Percentiles rank a stretch among this genome's conserved stretches.
phyloP scores from a whole-genome alignment of 371 early-diverging fungal species.

The Mucor ambiguus region DNA sequence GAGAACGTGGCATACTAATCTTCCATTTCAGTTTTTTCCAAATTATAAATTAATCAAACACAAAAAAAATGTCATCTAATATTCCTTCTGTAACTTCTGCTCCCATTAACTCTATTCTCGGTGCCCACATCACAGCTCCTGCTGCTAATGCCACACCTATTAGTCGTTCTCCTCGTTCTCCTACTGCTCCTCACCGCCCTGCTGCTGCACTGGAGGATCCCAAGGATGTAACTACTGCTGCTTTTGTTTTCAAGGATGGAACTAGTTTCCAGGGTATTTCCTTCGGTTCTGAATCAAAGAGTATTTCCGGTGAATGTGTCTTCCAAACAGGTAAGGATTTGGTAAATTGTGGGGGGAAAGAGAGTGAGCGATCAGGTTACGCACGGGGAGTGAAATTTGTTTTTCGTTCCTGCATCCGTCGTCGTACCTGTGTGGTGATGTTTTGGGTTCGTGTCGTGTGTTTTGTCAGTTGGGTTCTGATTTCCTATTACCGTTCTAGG shows the following conservation, averaged over 20 bases:
- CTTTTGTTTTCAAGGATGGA: slow-evolving; percentile 86
- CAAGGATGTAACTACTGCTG: slow-evolving; percentile 58
- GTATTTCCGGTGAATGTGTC: slow-evolving; percentile 95
- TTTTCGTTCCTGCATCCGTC: slow-evolving; percentile 1
- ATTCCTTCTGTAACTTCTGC: slow-evolving; percentile 49
- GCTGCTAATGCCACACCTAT: slow-evolving; percentile 51
- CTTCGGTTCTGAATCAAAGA: slow-evolving; percentile 87
- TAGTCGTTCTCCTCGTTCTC: slow-evolving; percentile 48
- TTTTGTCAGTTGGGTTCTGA: not conserved
- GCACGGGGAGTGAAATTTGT: not conserved
- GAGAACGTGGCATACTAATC: not conserved
- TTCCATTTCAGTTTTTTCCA: not conserved
- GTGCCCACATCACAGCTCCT: slow-evolving; percentile 47
- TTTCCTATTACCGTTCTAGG: slow-evolving; percentile 23
- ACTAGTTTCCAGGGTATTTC: slow-evolving; percentile 87
- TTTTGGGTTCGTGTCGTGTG: not conserved
- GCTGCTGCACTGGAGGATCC: slow-evolving; percentile 54
- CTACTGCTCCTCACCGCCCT: slow-evolving; percentile 54
- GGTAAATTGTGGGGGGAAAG: not conserved
- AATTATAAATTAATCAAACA: not conserved
- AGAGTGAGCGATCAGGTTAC: not conserved
- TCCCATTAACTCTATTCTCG: slow-evolving; percentile 51
- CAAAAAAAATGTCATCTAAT: slow-evolving; percentile 37
- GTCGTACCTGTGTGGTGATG: not conserved
- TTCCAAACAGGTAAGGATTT: slow-evolving; percentile 89